Percentiles rank a stretch among this genome's conserved stretches.
These are phyloP conservation scores for Papiliotrema fonsecae DNA, from an alignment of 1,284 basidiomycete species.

Conservation along the genomic window DNA sequence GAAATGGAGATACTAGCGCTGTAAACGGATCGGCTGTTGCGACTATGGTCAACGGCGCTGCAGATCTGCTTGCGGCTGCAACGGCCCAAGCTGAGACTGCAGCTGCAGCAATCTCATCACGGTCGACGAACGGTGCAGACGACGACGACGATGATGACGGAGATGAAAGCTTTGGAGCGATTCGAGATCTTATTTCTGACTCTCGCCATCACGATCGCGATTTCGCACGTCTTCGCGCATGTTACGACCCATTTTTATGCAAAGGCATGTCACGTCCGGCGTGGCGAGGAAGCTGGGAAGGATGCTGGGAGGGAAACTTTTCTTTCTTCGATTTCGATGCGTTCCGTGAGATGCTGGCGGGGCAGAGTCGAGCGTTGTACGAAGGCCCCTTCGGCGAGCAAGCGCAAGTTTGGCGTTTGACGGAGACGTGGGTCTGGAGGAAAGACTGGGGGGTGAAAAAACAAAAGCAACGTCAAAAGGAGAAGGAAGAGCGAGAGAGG, in stretches of 20 bases:
- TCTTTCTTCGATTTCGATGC: constrained; percentile 56
- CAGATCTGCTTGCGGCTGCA: not conserved
- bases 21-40: too few relatives aligned
- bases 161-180: constrained; percentile 4
- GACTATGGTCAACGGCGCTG: not conserved
- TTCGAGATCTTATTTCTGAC: constrained; percentile 9
- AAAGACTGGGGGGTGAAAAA: constrained; percentile 8
- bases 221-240: constrained; percentile 43
- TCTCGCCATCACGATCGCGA: constrained; percentile 25
- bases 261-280: constrained; percentile 46
- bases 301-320: constrained; percentile 56
- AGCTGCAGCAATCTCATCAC: not conserved
- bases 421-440: constrained; percentile 49
- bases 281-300: constrained; percentile 48
- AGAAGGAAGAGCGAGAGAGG: constrained; percentile 1
- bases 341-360: constrained; percentile 49
- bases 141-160: constrained; percentile 10
- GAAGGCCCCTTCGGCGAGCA: constrained; percentile 54
- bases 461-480: constrained; percentile 1
- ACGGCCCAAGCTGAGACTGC: not conserved
- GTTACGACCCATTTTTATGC: constrained; percentile 45
- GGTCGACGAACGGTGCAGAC: not conserved
- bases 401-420: constrained; percentile 55
- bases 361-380: constrained; percentile 46
- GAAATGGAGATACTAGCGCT: too few relatives aligned